Evolutionary conservation across 2,329 filamentous ascomycete species (phyloP), one percentile per base, ranked within the genome.

Genomic region (Penicillium sp.): DNA sequence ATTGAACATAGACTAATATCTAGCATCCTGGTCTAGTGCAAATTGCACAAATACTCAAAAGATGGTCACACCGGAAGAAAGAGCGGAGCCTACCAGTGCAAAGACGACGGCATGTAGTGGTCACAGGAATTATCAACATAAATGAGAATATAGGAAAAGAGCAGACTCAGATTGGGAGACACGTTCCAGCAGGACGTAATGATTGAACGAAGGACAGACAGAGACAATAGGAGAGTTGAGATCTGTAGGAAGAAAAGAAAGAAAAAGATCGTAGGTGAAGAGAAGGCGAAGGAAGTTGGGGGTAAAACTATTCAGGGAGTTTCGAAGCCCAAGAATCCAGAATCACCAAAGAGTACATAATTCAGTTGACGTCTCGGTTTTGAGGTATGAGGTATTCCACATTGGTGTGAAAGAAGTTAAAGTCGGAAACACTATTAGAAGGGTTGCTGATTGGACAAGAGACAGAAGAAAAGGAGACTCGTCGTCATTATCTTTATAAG

Each of bases 121-220:
- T 43, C 44, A 62, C 50, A 48, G 39, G 8, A 57, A 63, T 63
- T 64, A 63, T 65, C 48, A 61, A 65, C 64, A 64, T 52, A 55
- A 48, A 59, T 21, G 42, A 50, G 41, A 56, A 51, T 59, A 59
- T 58, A 58, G 51, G 33, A 39, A 55, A 49, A 19, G 17, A 35
- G 39, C 38, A 56, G 53, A 36, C 39, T 58, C 44, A 49, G 51
- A 45, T 49, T 55, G 51, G 19, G 35, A 39, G 31, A 35, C 44
- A 39, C 47, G 42, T 17, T 49, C 42, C 47, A 36, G 42, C 33
- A 29, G 33, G 36, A 52, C 19, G n/a, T 31, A 47, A 52, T 45
- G 25, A 59, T 47, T 36, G 31, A 51, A 55, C 25, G 57, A 61
- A 45, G 49, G 55, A 48, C 55, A 47, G 49, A 55, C 21, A 43